Evolutionary conservation across 345 rosid genomes (phyloP).

Genomic region (Triadica sebifera): DNA sequence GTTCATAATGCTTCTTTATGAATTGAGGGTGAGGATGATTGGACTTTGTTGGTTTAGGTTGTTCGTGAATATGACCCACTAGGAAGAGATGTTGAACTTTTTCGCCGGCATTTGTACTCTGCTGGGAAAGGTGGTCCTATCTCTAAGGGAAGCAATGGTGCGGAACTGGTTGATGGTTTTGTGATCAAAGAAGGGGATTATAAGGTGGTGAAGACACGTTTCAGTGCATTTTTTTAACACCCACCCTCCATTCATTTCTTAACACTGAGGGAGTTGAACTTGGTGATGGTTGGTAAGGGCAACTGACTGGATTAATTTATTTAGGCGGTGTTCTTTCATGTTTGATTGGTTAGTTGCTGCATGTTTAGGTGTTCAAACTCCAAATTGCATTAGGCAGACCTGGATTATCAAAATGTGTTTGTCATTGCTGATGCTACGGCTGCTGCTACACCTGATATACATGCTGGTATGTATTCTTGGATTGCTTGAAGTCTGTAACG

Average conservation of each 20-base stretch:
- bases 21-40: neutral
- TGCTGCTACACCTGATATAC: conserved; percentile 79
- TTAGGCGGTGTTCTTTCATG: neutral
- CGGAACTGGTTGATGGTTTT: conserved; percentile 69
- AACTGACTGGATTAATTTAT: neutral
- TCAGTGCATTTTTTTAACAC: conserved; percentile 87
- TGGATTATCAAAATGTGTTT: conserved; percentile 49
- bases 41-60: conserved; percentile 38
- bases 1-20: neutral
- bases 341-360: conserved; percentile 8
- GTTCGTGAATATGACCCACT: conserved; percentile 73
- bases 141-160: conserved; percentile 57
- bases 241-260: conserved; percentile 66
- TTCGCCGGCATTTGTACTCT: conserved; percentile 58
- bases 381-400: too few species aligned
- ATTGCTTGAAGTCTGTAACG: conserved; percentile 2
- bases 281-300: conserved; percentile 61
- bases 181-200: conserved; percentile 69
- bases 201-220: conserved; percentile 77
- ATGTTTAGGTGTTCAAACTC: conserved; percentile 72
- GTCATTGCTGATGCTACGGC: conserved; percentile 83
- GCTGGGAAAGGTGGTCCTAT: conserved; percentile 55
- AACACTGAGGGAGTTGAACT: conserved; percentile 43
- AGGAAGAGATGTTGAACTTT: conserved; percentile 82
- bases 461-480: conserved; percentile 42